Conservation (phyloP, 176 grass and related monocot genomes). For the Avena insularis region DNA sequence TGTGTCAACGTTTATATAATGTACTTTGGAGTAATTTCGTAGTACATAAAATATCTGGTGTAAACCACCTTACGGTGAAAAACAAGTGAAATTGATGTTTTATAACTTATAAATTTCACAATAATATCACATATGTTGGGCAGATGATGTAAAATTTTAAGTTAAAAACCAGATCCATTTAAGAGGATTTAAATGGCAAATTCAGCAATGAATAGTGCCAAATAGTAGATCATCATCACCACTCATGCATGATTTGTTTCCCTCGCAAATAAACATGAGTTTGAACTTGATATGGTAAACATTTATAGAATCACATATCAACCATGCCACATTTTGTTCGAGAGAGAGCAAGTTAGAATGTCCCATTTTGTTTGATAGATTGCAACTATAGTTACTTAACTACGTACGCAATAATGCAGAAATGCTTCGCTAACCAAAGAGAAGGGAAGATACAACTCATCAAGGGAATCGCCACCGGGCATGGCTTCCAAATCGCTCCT, state of each 20-base stretch:
- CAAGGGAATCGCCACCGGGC: conserved; percentile 58
- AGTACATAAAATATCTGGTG: background rate
- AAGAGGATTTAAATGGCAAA: background rate
- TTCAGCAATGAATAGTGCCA: background rate
- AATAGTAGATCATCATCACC: background rate
- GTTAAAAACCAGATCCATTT: background rate
- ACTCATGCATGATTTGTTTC: background rate
- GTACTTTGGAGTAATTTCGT: background rate
- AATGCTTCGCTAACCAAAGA: conserved; percentile 53
- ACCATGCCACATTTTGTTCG: background rate
- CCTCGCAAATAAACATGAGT: background rate
- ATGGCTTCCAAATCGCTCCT: conserved; percentile 71
- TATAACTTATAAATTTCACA: background rate
- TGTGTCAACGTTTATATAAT: background rate
- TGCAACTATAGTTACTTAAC: background rate
- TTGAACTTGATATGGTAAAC: background rate
- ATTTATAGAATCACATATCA: background rate
- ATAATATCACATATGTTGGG: background rate
- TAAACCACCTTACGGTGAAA: background rate
- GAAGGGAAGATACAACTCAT: conserved; percentile 77
- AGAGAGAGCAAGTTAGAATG: too few relatives aligned
- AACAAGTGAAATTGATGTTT: background rate
- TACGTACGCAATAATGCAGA: conserved; percentile 40
- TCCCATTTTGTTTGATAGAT: background rate
- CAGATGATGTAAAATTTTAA: background rate